Evolutionary conservation across 352 stramenopile genomes (phyloP), one percentile per base, ranked within the genome.

Genomic region (Globisporangium radiosum): DNA sequence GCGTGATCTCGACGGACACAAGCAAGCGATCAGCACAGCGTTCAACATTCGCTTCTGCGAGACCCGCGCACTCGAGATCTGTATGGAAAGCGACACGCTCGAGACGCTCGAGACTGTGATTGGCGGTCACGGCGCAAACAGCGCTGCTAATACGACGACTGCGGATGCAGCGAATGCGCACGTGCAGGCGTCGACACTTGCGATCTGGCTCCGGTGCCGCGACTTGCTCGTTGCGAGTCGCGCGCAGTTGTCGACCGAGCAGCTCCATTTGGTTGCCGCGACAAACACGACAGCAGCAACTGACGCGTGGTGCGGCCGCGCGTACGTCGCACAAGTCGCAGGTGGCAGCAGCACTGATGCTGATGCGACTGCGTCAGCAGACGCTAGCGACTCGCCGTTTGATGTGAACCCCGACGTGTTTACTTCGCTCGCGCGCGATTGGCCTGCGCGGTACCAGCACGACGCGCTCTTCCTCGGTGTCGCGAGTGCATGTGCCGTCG

Each of bases 31-130:
- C 40, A 44, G 57, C 9, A 39, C 51, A 15, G 38, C 39, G 33
- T 67, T 67, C 62, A 67, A 64, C 56, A 44, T 43, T 3, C 48
- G 63, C 56, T 67, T 59, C 45, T 67, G 62, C 52, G 62, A 67
- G 38, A 55, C 60, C 36, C 56, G 52, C 51, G 62, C 57, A 17
- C 60, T 61, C 7, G 55, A 67, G 25, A 33, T 64, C 5, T 67
- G 62, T 39, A 19, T 47, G 14, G 50, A 67, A 5, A 50, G 50
- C 14, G 56, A 56, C 36, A 51, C 56, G 45, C 37, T 43, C 14
- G 19, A 45, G 49, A 56, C 52, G 45, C 62, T 67, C 2, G 3
- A 55, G 48, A 48, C 40, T 8, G 60, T 67, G 44, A 57, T 67
- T 8, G 47, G 52, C 38, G 50, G 58, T 11, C 14, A 37, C 37